Evolutionary conservation across 2,329 filamentous ascomycete species (phyloP).

Genomic region (Cytospora piceae): DNA sequence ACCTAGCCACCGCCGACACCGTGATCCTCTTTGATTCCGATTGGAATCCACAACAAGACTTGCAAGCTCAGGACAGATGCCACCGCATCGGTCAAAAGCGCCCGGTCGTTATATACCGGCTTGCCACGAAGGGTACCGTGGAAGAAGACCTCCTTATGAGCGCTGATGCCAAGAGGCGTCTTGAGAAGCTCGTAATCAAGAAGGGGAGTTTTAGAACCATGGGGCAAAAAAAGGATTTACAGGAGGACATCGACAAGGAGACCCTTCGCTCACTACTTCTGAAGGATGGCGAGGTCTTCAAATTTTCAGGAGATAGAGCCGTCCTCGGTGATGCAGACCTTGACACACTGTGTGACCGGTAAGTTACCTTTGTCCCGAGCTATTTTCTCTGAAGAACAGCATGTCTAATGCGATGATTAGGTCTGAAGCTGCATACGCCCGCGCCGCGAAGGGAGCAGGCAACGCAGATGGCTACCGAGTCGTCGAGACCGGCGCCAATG

Average conservation of each 20-base stretch:
- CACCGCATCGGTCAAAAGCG: conserved; percentile 93
- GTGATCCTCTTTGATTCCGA: conserved; percentile 88
- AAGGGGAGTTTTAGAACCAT: conserved; percentile 83
- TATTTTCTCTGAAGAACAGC: neutral
- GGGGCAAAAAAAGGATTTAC: conserved; percentile 60
- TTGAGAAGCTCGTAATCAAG: conserved; percentile 94
- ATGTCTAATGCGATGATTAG: conserved; percentile 35
- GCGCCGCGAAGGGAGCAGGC: conserved; percentile 78
- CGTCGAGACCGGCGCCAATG: conserved; percentile 72
- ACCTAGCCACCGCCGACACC: conserved; percentile 87
- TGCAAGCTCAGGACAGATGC: conserved; percentile 93
- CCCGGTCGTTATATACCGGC: conserved; percentile 89
- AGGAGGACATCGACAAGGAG: conserved; percentile 62
- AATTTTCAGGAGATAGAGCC: conserved; percentile 61
- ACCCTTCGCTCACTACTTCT: conserved; percentile 64
- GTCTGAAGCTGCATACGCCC: conserved; percentile 64
- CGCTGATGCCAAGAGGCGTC: conserved; percentile 85
- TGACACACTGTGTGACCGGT: conserved; percentile 76
- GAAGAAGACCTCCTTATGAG: conserved; percentile 86
- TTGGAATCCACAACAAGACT: conserved; percentile 96
- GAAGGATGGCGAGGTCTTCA: conserved; percentile 71
- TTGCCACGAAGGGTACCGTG: conserved; percentile 91
- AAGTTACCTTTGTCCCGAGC: conserved; percentile 24
- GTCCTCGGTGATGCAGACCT: conserved; percentile 79
- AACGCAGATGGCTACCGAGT: conserved; percentile 73